These are phyloP conservation scores for Trypanosoma scelopori DNA, from an alignment of 208 protist genomes.

Conservation along the genomic window DNA sequence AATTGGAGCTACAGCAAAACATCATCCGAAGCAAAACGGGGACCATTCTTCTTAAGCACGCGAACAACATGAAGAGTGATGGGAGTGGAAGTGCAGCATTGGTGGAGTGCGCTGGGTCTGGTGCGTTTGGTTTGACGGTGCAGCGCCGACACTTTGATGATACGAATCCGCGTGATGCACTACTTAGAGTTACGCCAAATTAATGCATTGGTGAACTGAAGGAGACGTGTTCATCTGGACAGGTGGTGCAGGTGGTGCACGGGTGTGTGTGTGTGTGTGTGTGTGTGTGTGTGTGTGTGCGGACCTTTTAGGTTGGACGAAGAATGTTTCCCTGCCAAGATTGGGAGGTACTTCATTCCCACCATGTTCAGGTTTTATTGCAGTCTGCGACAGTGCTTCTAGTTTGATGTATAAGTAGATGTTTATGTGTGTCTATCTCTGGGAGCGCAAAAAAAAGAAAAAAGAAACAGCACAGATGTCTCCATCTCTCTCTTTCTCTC, in stretches of 20 bases:
- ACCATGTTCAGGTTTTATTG: too few relatives aligned
- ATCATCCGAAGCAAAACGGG: conserved; percentile 88
- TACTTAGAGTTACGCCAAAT: conserved; percentile 8
- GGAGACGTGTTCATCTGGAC: neutral
- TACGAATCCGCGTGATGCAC: conserved; percentile 6
- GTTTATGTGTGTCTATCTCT: too few relatives aligned
- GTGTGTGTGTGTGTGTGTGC: too few relatives aligned
- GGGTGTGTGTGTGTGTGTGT: conserved; percentile 7
- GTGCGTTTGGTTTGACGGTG: conserved; percentile 74
- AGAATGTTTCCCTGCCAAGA: too few relatives aligned
- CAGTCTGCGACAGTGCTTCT: too few relatives aligned
- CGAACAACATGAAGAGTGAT: conserved; percentile 82
- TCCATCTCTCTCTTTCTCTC: neutral
- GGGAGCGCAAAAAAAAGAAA: too few relatives aligned
- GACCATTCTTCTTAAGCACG: conserved; percentile 82
- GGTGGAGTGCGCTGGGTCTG: conserved; percentile 68
- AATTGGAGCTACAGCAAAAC: conserved; percentile 85
- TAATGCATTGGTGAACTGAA: neutral
- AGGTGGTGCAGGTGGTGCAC: neutral
- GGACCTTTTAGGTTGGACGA: too few relatives aligned
- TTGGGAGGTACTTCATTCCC: too few relatives aligned
- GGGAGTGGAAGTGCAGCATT: conserved; percentile 68
- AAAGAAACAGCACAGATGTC: neutral
- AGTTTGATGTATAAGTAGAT: too few relatives aligned
- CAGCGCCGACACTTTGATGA: conserved; percentile 54